Evolutionary conservation across 441 rosid species (phyloP).

Genomic region (Breynia disticha): DNA sequence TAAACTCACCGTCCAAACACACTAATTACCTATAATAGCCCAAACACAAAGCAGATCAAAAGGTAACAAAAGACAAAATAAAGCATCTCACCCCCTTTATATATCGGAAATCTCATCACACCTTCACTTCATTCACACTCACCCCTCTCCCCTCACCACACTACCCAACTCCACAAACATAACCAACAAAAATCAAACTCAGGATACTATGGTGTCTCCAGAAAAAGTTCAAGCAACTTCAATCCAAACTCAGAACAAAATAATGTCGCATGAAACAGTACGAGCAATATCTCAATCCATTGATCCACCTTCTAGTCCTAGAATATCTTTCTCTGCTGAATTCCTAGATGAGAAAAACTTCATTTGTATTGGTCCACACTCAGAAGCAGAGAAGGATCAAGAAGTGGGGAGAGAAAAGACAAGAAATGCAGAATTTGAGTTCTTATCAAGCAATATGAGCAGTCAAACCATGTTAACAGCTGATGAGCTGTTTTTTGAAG

Average conservation of each 20-base stretch:
- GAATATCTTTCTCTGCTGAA: conserved; percentile 79
- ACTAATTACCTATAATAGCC: conserved; percentile 18
- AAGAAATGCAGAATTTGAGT: conserved; percentile 63
- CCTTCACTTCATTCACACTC: conserved; percentile 6
- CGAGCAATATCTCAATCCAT: conserved; percentile 27
- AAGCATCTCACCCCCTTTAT: conserved; percentile 16
- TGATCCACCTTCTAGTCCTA: conserved; percentile 41
- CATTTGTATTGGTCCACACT: conserved; percentile 57
- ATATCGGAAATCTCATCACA: conserved; percentile 20
- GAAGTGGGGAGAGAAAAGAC: conserved; percentile 29
- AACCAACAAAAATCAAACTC: conserved; percentile 1
- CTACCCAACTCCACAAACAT: neutral
- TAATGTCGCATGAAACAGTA: conserved; percentile 45
- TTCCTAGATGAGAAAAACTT: conserved; percentile 54
- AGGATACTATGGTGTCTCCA: conserved; percentile 34
- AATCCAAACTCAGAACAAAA: conserved; percentile 9
- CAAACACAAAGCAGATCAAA: conserved; percentile 10
- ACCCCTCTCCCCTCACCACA: neutral
- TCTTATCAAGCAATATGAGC: conserved; percentile 44
- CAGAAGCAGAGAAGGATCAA: conserved; percentile 11
- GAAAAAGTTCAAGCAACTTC: conserved; percentile 20
- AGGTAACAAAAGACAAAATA: neutral
- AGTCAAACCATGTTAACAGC: conserved; percentile 53
- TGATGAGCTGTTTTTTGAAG: conserved; percentile 78
- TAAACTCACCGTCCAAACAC: conserved; percentile 19